Evolutionary conservation across 257 asterid species (phyloP).

Genomic region (Fraxinus americana): DNA sequence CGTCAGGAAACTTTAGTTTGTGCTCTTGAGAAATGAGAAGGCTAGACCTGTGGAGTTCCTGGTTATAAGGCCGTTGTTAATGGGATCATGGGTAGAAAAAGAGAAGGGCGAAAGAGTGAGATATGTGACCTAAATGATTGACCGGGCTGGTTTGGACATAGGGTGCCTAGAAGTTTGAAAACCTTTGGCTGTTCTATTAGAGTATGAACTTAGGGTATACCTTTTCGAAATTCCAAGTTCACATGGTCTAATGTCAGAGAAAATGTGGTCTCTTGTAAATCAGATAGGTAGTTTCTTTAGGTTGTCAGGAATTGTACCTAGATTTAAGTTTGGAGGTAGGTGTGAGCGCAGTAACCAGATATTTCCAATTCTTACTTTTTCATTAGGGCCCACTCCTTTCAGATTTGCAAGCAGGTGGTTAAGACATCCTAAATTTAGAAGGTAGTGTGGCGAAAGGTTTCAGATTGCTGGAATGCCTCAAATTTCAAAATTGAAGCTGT

Average conservation of each 20-base stretch:
- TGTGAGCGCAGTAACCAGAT: not conserved
- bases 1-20: not conserved
- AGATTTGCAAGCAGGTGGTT: not conserved
- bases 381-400: not conserved
- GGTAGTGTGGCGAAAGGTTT: not conserved
- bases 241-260: not conserved
- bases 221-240: not conserved
- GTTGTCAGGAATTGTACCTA: not conserved
- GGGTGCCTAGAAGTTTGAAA: not conserved
- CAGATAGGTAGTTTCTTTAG: not conserved
- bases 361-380: not conserved
- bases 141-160: not conserved
- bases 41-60: not conserved
- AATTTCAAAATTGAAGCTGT: not conserved
- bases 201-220: not conserved
- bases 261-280: not conserved
- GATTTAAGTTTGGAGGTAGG: not conserved
- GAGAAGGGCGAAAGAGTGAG: not conserved
- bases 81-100: not conserved
- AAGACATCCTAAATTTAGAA: not conserved
- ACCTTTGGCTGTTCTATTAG: not conserved
- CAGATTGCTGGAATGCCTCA: not conserved
- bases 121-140: not conserved
- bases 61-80: not conserved
- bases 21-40: not conserved